Percentiles rank a stretch among this genome's conserved stretches.
Evolutionary conservation across 352 stramenopile species (phyloP).

Genomic region (Phytophthora tubulina): DNA sequence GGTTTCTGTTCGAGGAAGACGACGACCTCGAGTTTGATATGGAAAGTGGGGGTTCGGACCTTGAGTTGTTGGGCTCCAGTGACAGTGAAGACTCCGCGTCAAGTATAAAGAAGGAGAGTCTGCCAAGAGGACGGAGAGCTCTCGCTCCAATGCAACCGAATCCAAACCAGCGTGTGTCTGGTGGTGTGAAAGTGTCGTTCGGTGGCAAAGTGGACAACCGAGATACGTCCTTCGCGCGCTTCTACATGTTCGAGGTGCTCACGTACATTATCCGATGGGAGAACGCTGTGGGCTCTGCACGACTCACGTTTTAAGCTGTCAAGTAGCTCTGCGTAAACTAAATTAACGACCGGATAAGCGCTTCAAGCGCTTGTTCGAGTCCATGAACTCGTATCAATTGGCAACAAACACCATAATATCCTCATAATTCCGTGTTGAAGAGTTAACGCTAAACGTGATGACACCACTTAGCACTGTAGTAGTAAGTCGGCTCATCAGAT

Average conservation of each 20-base stretch:
- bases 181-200: constrained; percentile 55
- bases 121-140: constrained; percentile 20
- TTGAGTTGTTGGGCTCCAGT: constrained; percentile 46
- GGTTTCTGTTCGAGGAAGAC: constrained; percentile 48
- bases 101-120: constrained; percentile 19
- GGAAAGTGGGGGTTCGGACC: constrained; percentile 48
- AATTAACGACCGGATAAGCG: constrained; percentile 23
- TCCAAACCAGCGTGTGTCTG: constrained; percentile 2
- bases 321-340: constrained; percentile 16
- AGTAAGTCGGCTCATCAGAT: neutral
- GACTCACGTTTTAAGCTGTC: constrained; percentile 39
- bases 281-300: constrained; percentile 46
- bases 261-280: constrained; percentile 63
- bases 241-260: constrained; percentile 63
- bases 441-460: too few relatives aligned
- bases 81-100: constrained; percentile 38
- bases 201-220: constrained; percentile 56
- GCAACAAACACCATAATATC: too few relatives aligned
- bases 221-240: constrained; percentile 49
- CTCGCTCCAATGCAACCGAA: constrained; percentile 9
- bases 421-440: too few relatives aligned
- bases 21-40: constrained; percentile 51
- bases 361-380: too few relatives aligned
- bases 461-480: too few relatives aligned
- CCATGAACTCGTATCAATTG: too few relatives aligned